Evolutionary conservation across 805 yeast genomes (phyloP).

Genomic region (Yarrowia divulgata): DNA sequence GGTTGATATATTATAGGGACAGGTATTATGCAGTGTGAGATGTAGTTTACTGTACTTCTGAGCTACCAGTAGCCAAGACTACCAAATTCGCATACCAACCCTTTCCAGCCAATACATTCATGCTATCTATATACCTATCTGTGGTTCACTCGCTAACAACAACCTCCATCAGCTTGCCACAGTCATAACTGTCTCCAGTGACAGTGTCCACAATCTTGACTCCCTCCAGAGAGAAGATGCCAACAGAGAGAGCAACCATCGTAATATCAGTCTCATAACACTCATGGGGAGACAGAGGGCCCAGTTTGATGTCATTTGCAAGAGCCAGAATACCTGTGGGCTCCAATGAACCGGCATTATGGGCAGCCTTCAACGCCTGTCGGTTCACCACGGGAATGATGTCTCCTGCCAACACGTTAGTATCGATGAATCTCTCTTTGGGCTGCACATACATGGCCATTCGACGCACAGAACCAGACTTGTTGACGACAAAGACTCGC

Average conservation of each 20-base stretch:
- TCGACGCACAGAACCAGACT: constrained; percentile 59
- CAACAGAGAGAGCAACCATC: constrained; percentile 68
- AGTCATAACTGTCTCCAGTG: constrained; percentile 72
- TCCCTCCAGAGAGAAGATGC: constrained; percentile 69
- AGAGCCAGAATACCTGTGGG: constrained; percentile 67
- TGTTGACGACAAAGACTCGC: constrained; percentile 71
- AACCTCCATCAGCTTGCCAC: constrained; percentile 74
- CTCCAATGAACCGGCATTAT: constrained; percentile 53
- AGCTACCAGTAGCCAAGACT: too few relatives aligned
- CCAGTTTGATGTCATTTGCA: constrained; percentile 69
- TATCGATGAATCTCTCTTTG: constrained; percentile 45
- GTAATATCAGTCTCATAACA: constrained; percentile 69
- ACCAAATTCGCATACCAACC: too few relatives aligned
- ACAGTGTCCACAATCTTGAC: constrained; percentile 67
- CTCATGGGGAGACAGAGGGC: constrained; percentile 65
- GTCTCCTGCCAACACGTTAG: constrained; percentile 36
- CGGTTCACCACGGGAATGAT: constrained; percentile 43
- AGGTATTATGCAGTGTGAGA: too few relatives aligned
- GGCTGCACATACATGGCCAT: constrained; percentile 59
- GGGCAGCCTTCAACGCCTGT: constrained; percentile 49
- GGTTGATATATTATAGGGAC: too few relatives aligned
- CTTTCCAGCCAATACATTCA: too few relatives aligned
- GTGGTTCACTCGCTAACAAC: constrained; percentile 53
- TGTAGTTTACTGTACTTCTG: too few relatives aligned
- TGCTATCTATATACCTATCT: neutral